phyloP scores from a whole-genome alignment of 768 basidiomycete species.

The Hericium alpestre region DNA sequence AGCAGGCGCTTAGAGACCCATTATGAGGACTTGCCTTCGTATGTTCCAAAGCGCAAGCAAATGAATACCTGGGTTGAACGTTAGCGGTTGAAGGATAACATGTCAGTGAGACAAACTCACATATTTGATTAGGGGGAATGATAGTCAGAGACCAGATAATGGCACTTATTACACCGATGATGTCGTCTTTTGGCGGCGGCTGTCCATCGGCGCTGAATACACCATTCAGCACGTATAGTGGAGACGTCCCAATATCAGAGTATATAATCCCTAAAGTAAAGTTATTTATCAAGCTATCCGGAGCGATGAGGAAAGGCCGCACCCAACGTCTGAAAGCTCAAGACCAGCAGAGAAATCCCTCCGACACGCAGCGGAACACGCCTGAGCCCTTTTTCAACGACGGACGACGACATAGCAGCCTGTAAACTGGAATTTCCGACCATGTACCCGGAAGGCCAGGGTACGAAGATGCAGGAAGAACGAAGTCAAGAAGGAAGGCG shows the following conservation, averaged over 20 bases:
- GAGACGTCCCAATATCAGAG: constrained; percentile 44
- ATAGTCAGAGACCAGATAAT: constrained; percentile 58
- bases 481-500: neutral
- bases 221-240: constrained; percentile 55
- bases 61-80: constrained; percentile 31
- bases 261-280: constrained; percentile 27
- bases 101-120: constrained; percentile 21
- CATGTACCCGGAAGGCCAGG: neutral
- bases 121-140: constrained; percentile 52
- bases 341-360: constrained; percentile 15
- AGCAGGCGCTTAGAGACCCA: neutral
- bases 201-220: constrained; percentile 43
- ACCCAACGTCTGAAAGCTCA: constrained; percentile 26
- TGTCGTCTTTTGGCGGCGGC: constrained; percentile 43
- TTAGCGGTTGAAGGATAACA: neutral
- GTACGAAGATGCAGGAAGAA: neutral
- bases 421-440: neutral
- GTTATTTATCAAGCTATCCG: neutral
- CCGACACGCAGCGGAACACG: neutral
- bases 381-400: neutral
- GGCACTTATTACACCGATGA: constrained; percentile 52
- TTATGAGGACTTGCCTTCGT: constrained; percentile 29
- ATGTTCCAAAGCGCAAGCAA: constrained; percentile 37
- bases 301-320: neutral
- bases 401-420: neutral